Percentiles rank a stretch among this genome's conserved stretches.
phyloP scores from a whole-genome alignment of 306 rosid species.

The Citrullus mucosospermus region DNA sequence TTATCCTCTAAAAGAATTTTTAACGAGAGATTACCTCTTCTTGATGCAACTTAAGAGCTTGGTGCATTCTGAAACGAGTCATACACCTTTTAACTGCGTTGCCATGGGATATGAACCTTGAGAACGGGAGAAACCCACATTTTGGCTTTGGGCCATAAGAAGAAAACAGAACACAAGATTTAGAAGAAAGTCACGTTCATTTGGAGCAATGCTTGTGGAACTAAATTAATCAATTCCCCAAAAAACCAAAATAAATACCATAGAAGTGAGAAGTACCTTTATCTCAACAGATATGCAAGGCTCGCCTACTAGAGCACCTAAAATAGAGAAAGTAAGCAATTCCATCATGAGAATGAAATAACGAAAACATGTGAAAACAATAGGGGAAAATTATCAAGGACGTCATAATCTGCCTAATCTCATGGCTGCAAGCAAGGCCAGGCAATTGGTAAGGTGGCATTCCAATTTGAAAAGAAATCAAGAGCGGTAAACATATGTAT shows the following conservation, averaged over 20 bases:
- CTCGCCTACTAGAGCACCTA: conserved; percentile 41
- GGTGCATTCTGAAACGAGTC: conserved; percentile 91
- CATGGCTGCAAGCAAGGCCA: not conserved
- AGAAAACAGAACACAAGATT: conserved; percentile 7
- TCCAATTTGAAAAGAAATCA: not conserved
- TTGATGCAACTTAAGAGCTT: conserved; percentile 68
- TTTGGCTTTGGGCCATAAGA: conserved; percentile 48
- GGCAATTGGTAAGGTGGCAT: not conserved
- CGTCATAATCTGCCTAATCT: not conserved
- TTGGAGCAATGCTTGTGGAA: not conserved
- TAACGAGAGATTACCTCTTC: conserved; percentile 43
- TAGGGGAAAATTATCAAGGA: not conserved
- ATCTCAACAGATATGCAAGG: conserved; percentile 79
- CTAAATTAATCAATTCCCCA: conserved; percentile 1
- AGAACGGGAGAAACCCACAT: conserved; percentile 84
- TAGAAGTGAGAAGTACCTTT: conserved; percentile 35
- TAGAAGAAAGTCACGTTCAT: not conserved
- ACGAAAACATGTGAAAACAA: not conserved
- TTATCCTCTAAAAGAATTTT: not conserved
- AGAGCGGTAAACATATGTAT: not conserved
- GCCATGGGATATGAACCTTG: conserved; percentile 60
- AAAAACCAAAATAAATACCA: not conserved
- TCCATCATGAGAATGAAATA: not conserved
- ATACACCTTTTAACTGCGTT: conserved; percentile 50
- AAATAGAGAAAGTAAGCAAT: conserved; percentile 4